phyloP scores from a whole-genome alignment of 441 rosid species.

The Jatropha podagrica region DNA sequence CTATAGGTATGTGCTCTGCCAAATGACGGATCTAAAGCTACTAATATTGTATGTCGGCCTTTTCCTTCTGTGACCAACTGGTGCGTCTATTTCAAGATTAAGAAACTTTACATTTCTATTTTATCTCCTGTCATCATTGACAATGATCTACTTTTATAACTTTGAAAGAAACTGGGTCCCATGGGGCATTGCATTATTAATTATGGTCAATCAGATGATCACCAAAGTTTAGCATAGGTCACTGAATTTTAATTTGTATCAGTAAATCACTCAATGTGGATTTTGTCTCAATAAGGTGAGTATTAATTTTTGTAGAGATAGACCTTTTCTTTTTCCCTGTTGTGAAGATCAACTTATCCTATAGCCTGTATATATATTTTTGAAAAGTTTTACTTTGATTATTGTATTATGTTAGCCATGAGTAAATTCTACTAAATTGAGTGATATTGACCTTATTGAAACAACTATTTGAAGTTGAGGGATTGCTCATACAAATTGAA shows the following conservation, averaged over 20 bases:
- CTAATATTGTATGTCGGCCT: neutral
- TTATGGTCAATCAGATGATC: neutral
- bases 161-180: neutral
- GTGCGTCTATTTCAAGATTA: neutral
- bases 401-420: neutral
- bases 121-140: neutral
- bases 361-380: neutral
- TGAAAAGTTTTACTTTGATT: neutral
- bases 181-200: neutral
- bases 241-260: neutral
- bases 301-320: neutral
- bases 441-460: neutral
- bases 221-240: neutral
- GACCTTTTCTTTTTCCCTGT: neutral
- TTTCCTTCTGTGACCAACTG: neutral
- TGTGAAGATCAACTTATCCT: neutral
- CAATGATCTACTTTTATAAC: neutral
- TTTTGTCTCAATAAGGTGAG: neutral
- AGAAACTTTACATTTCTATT: neutral
- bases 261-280: neutral
- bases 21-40: slow-evolving; percentile 6
- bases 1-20: slow-evolving; percentile 61
- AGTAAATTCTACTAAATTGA: neutral
- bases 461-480: neutral
- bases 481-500: neutral